phyloP scores from a whole-genome alignment of 1,284 basidiomycete species.

The Sphagnurus paluster region DNA sequence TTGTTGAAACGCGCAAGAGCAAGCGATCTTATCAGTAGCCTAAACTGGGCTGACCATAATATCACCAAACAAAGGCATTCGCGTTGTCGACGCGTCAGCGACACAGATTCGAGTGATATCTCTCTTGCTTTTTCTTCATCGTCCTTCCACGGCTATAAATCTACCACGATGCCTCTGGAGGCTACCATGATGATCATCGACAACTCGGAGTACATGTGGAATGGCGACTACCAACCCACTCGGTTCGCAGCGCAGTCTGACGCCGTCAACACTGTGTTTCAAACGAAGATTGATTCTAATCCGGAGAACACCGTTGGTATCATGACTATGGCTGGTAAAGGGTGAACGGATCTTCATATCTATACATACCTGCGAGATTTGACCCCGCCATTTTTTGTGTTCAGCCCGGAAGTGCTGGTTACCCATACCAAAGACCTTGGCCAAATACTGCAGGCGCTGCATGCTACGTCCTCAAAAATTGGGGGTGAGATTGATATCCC shows the following conservation, averaged over 20 bases:
- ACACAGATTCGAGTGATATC: background rate
- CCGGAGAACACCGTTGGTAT: slow-evolving; percentile 97
- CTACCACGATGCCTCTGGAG: slow-evolving; percentile 83
- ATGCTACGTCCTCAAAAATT: slow-evolving; percentile 68
- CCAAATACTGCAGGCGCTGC: slow-evolving; percentile 83
- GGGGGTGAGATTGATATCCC: slow-evolving; percentile 83
- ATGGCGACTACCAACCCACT: slow-evolving; percentile 91
- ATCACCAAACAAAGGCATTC: slow-evolving; percentile 16
- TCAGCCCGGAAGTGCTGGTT: slow-evolving; percentile 90
- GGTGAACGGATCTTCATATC: slow-evolving; percentile 49
- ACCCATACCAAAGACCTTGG: slow-evolving; percentile 96
- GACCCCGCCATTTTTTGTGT: background rate
- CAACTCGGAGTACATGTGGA: slow-evolving; percentile 95
- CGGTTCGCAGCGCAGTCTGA: slow-evolving; percentile 91
- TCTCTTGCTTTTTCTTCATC: background rate
- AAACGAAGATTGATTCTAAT: slow-evolving; percentile 93
- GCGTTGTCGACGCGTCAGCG: slow-evolving; percentile 31
- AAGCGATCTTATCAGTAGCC: slow-evolving; percentile 6
- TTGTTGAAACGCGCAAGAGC: too few relatives aligned
- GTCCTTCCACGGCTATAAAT: slow-evolving; percentile 2
- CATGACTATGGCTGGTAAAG: slow-evolving; percentile 97
- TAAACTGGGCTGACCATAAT: background rate
- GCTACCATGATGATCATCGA: slow-evolving; percentile 92
- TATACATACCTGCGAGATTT: background rate
- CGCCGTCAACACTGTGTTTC: slow-evolving; percentile 89